Conservation (phyloP, 495 filamentous ascomycete genomes). For the Clavariopsis aquatica region DNA sequence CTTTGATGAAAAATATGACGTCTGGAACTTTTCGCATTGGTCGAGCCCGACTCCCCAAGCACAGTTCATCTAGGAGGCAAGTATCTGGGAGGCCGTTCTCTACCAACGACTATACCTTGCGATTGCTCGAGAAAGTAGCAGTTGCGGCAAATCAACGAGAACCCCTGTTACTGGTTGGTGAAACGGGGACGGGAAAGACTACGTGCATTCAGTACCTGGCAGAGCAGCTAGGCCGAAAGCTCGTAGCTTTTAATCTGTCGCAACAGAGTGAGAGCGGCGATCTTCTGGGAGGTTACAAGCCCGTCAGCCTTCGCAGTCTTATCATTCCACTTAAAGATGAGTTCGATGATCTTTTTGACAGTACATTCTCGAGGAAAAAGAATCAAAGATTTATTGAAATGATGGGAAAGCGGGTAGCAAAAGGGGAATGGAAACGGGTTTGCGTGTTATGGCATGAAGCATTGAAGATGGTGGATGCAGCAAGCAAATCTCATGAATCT, state of each 20-base stretch:
- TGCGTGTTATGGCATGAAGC: slow-evolving; percentile 87
- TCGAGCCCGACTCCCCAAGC: slow-evolving; percentile 19
- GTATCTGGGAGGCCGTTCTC: slow-evolving; percentile 62
- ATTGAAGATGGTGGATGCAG: slow-evolving; percentile 75
- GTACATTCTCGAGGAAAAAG: slow-evolving; percentile 80
- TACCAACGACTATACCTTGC: slow-evolving; percentile 67
- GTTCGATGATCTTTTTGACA: slow-evolving; percentile 83
- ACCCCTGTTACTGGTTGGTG: slow-evolving; percentile 89
- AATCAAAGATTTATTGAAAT: slow-evolving; percentile 83
- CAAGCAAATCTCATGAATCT: slow-evolving; percentile 51
- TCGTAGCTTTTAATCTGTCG: slow-evolving; percentile 90
- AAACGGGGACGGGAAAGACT: slow-evolving; percentile 98
- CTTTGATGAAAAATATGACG: slow-evolving; percentile 59
- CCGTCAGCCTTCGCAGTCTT: slow-evolving; percentile 83
- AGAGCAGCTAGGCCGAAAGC: slow-evolving; percentile 72
- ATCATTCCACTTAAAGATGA: slow-evolving; percentile 89
- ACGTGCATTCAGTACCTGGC: slow-evolving; percentile 92
- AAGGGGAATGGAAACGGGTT: slow-evolving; percentile 78
- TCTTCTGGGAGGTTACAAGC: slow-evolving; percentile 92
- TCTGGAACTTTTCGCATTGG: slow-evolving; percentile 35
- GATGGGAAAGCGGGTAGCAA: slow-evolving; percentile 74
- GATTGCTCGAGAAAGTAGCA: slow-evolving; percentile 80
- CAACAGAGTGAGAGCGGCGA: slow-evolving; percentile 97
- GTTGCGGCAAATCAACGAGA: slow-evolving; percentile 79
- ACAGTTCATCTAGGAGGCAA: slow-evolving; percentile 43